Evolutionary conservation across 768 basidiomycete species (phyloP), one percentile per base, ranked within the genome.

Genomic region (Lactarius akahatsu): DNA sequence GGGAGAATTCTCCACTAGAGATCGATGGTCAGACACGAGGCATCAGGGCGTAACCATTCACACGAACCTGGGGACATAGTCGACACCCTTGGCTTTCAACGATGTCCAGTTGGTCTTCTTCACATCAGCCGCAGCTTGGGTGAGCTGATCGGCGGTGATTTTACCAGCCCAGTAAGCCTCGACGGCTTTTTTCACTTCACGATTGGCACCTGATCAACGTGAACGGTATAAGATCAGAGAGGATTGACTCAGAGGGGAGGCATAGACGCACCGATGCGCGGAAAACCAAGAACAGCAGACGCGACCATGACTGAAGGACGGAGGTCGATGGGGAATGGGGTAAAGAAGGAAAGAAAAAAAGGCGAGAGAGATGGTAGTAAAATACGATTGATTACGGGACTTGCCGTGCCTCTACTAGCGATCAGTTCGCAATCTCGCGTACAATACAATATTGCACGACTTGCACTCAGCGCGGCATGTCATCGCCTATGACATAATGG

Each of bases 141-240:
- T 88, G 71, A 99, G 90, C 66, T 94, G 92, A 71, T 92, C 91
- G 41, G 87, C 93, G 67, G 89, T 84, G 76, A 88, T 82, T 78
- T 96, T 98, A 78, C 91, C 91, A 38, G 85, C 93, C 97, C 97
- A 99, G 83, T 98, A 98, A 64, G 94, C 90, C 80, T 98, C 96
- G 74, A 97, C 92, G 71, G 95, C 94, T 83, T 98, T 96, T 82
- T 97, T 97, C 69, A 96, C 86, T 81, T 96, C 94, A 80, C 92
- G 92, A 81, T 94, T 90, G 65, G 89, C 89, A 81, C 94, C 94
- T 95, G 71, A 28, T 57, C 8, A 61, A 64, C 26, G 50, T 8
- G 57, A 30, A 45, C 59, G 40, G 32, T 41, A 40, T 30, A 41
- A 59, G 34, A 62, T 59, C 26, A 59, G 59, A 64, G 59, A 7